phyloP scores from a whole-genome alignment of 805 yeast genomes.

The Grigorovia yakushimaensis region DNA sequence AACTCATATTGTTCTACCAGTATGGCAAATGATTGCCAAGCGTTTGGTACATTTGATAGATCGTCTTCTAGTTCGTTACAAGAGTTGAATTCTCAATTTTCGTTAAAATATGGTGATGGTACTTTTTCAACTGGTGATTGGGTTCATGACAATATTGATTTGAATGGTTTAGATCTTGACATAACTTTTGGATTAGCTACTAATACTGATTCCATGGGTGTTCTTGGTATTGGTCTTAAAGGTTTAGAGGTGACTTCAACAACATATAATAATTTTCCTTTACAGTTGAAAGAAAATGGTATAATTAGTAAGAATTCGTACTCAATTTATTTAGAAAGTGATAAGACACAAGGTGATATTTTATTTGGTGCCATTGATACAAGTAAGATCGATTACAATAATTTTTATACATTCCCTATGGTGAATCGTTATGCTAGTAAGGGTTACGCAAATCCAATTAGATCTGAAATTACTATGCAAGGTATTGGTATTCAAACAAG shows the following conservation, averaged over 20 bases:
- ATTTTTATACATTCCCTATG: constrained; percentile 40
- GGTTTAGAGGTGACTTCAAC: constrained; percentile 48
- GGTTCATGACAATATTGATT: constrained; percentile 45
- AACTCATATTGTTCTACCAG: constrained; percentile 26
- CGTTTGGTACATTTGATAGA: constrained; percentile 15
- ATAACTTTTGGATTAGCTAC: constrained; percentile 70
- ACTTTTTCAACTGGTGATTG: constrained; percentile 35
- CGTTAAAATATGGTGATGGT: constrained; percentile 44
- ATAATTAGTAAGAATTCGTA: constrained; percentile 45
- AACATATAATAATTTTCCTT: constrained; percentile 58
- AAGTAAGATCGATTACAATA: constrained; percentile 45
- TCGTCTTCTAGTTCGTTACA: constrained; percentile 16
- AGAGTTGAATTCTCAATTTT: constrained; percentile 29
- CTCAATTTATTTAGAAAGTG: constrained; percentile 49
- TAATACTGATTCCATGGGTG: constrained; percentile 55
- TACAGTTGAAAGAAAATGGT: constrained; percentile 48
- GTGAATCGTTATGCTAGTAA: constrained; percentile 29
- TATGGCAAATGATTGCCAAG: constrained; percentile 12
- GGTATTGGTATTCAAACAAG: constrained; percentile 24
- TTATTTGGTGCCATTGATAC: constrained; percentile 68
- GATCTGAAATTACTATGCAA: constrained; percentile 24
- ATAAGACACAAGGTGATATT: constrained; percentile 40
- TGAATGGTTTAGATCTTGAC: constrained; percentile 40
- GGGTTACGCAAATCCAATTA: constrained; percentile 14
- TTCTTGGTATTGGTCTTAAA: constrained; percentile 44